These are phyloP conservation scores for Malus hybrid DNA, from an alignment of 331 rosid species.

Conservation along the genomic window DNA sequence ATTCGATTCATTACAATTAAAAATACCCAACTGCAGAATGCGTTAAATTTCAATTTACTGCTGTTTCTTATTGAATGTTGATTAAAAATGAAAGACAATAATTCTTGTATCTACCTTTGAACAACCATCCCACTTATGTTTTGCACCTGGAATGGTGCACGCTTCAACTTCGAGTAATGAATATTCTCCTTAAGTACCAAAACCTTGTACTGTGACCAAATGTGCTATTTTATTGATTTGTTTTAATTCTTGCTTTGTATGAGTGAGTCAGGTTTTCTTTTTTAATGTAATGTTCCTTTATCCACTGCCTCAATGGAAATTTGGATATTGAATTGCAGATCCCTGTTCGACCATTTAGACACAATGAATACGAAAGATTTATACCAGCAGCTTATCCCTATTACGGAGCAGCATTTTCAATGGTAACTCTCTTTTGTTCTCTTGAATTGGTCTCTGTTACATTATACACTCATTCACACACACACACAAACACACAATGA, in stretches of 20 bases:
- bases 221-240: background rate
- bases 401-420: conserved; percentile 87
- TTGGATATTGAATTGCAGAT: conserved; percentile 51
- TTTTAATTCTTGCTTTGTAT: background rate
- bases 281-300: background rate
- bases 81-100: too few species aligned
- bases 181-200: too few species aligned
- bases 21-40: background rate
- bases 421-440: conserved; percentile 41
- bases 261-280: background rate
- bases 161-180: too few species aligned
- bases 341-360: conserved; percentile 93
- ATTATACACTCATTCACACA: background rate
- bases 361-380: conserved; percentile 93
- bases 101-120: too few species aligned
- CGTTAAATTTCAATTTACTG: background rate
- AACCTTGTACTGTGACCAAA: background rate
- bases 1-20: too few species aligned
- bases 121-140: too few species aligned
- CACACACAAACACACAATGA: background rate
- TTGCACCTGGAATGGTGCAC: too few species aligned
- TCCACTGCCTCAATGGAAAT: background rate
- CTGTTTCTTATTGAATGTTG: background rate
- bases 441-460: background rate
- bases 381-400: conserved; percentile 95